Conservation (phyloP, 2,329 filamentous ascomycete species). For the Colletotrichum orchidophilum region DNA sequence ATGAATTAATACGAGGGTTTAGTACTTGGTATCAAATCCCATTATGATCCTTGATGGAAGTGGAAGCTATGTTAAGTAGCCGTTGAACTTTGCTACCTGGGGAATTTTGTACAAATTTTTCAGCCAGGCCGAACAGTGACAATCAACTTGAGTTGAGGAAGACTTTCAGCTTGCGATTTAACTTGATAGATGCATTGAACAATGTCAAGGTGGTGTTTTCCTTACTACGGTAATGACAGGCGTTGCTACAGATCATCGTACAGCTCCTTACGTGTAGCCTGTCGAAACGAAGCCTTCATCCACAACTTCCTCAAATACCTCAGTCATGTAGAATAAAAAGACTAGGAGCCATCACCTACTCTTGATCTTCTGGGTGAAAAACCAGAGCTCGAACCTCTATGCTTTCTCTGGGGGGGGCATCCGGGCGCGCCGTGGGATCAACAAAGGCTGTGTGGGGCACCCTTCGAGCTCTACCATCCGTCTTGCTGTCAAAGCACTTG, state of each 20-base stretch:
- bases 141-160: no score
- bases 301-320: not conserved
- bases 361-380: slow-evolving; percentile 54
- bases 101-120: no score
- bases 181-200: no score
- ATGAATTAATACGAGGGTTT: no score
- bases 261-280: not conserved
- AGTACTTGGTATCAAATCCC: no score
- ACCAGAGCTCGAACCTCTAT: slow-evolving; percentile 66
- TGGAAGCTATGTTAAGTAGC: no score
- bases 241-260: not conserved
- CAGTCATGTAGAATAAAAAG: not conserved
- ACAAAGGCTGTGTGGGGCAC: slow-evolving; percentile 67
- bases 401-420: slow-evolving; percentile 63
- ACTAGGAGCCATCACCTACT: not conserved
- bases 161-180: no score
- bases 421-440: slow-evolving; percentile 51
- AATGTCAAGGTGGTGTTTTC: no score
- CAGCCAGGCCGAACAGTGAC: no score
- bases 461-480: slow-evolving; percentile 60
- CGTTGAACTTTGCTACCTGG: no score
- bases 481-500: slow-evolving; percentile 70
- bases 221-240: not conserved
- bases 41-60: no score
- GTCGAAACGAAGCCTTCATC: not conserved